Evolutionary conservation across 305 asterid genomes (phyloP).

Genomic region (Fraxinus angustifolia): DNA sequence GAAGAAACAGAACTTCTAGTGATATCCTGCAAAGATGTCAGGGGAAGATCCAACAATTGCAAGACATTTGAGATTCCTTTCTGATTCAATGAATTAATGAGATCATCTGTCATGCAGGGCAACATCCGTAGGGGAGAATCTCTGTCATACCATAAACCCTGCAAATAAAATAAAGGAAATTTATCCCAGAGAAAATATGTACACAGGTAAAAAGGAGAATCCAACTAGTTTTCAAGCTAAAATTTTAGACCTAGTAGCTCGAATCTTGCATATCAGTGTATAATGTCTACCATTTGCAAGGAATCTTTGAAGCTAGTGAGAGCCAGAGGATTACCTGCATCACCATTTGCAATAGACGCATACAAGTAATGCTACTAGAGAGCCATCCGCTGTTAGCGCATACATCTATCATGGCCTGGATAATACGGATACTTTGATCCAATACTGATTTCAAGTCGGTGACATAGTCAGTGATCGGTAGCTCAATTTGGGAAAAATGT

Average conservation of each 20-base stretch:
- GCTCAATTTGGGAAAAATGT: constrained; percentile 79
- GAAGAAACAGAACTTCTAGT: constrained; percentile 45
- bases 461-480: constrained; percentile 84
- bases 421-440: constrained; percentile 94
- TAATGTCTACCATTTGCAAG: not conserved
- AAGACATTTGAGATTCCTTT: constrained; percentile 57
- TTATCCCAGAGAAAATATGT: constrained; percentile 3
- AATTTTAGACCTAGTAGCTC: not conserved
- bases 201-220: not conserved
- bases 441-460: constrained; percentile 91
- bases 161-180: constrained; percentile 25
- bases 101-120: constrained; percentile 80
- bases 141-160: constrained; percentile 75
- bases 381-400: constrained; percentile 99
- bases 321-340: constrained; percentile 69
- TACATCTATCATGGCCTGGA: constrained; percentile 98
- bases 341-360: constrained; percentile 96
- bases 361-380: constrained; percentile 77
- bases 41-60: constrained; percentile 64
- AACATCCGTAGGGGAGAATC: constrained; percentile 83
- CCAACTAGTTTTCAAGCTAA: not conserved
- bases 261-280: not conserved
- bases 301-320: not conserved
- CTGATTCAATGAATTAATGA: constrained; percentile 50
- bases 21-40: constrained; percentile 41